Percentiles rank a stretch among this genome's conserved stretches.
phyloP scores from a whole-genome alignment of 768 basidiomycete species.

The Panellus pusillus region DNA sequence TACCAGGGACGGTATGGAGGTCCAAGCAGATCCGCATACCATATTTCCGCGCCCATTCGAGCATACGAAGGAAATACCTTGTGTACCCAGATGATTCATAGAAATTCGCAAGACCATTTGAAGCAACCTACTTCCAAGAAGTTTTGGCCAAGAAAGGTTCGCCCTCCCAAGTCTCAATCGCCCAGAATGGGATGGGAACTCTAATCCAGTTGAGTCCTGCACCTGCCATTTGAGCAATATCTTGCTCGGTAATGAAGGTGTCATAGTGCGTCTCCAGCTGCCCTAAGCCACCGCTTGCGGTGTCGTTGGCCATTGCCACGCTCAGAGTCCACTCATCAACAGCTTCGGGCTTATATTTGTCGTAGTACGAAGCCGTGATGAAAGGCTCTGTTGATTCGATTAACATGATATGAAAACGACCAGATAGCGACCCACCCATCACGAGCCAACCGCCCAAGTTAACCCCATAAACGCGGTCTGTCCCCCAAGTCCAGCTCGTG shows the following conservation, averaged over 20 bases:
- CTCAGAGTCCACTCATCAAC: constrained; percentile 72
- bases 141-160: constrained; percentile 78
- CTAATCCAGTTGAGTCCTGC: constrained; percentile 87
- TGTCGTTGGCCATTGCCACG: constrained; percentile 62
- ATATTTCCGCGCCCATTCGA: constrained; percentile 88
- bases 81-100: not conserved
- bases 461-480: constrained; percentile 57
- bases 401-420: not conserved
- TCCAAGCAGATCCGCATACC: constrained; percentile 84
- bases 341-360: constrained; percentile 51
- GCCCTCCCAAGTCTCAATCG: constrained; percentile 68
- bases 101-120: not conserved
- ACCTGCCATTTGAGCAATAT: constrained; percentile 82
- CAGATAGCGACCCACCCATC: not conserved
- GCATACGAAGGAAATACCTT: constrained; percentile 70
- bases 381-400: constrained; percentile 45
- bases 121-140: constrained; percentile 63
- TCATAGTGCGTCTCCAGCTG: constrained; percentile 77
- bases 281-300: constrained; percentile 58
- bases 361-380: constrained; percentile 63
- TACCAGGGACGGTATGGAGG: constrained; percentile 77
- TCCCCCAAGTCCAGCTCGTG: constrained; percentile 65
- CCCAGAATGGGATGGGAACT: constrained; percentile 84
- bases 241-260: constrained; percentile 85
- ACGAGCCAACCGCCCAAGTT: constrained; percentile 78